phyloP scores from a whole-genome alignment of 306 rosid genomes.

The Fragaria ananassa region DNA sequence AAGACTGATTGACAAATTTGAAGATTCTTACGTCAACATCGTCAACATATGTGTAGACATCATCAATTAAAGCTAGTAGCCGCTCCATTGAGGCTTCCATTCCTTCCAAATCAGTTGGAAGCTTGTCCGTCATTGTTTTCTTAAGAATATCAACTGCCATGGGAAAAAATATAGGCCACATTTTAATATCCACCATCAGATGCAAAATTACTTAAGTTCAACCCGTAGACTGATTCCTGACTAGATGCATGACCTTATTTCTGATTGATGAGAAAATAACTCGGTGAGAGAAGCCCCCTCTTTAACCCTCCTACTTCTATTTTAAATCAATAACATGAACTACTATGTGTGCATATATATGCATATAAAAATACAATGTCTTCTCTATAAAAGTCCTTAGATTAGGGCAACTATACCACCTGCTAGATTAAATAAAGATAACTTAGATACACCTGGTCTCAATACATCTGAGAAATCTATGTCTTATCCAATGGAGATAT shows the following conservation, averaged over 20 bases:
- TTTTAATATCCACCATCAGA: background rate
- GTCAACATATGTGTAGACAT: slow-evolving; percentile 86
- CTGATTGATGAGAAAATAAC: background rate
- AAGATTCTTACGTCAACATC: slow-evolving; percentile 56
- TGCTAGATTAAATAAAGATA: background rate
- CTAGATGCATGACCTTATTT: background rate
- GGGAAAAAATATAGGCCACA: slow-evolving; percentile 4
- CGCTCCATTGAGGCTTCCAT: slow-evolving; percentile 96
- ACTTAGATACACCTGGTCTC: background rate
- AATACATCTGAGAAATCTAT: background rate
- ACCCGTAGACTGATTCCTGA: background rate
- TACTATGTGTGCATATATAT: background rate
- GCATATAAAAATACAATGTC: background rate
- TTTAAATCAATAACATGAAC: background rate
- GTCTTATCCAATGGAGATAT: background rate
- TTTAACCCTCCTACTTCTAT: background rate
- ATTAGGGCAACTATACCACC: background rate
- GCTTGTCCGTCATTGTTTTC: slow-evolving; percentile 74
- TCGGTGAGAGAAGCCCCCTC: background rate
- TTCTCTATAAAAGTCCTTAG: background rate
- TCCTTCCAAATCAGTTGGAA: slow-evolving; percentile 95
- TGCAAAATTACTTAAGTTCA: background rate
- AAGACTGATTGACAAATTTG: background rate
- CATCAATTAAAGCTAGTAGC: slow-evolving; percentile 75
- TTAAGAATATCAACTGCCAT: slow-evolving; percentile 73